A percentile compares a stretch with the other conserved stretches of the same genome.
These are phyloP conservation scores for Botrytis porri DNA, from an alignment of 2,329 filamentous ascomycete species.

Conservation along the genomic window DNA sequence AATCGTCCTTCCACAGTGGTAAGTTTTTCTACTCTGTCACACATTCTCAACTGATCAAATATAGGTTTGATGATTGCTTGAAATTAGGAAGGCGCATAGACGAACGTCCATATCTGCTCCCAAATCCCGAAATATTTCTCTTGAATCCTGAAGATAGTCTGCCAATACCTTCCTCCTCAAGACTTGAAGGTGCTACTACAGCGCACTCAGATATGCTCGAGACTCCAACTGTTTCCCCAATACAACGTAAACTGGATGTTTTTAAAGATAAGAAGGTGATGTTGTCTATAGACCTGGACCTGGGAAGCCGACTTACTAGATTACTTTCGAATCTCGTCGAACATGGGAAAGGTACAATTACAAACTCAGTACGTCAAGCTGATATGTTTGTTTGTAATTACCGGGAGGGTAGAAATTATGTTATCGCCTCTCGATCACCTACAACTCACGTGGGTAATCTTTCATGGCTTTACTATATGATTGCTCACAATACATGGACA, in stretches of 20 bases:
- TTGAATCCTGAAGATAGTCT: conserved; percentile 54
- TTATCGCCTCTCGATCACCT: conserved; percentile 64
- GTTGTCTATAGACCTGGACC: conserved; percentile 70
- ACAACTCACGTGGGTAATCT: conserved; percentile 88
- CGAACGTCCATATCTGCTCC: conserved; percentile 80
- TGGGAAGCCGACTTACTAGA: conserved; percentile 62
- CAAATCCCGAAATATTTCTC: conserved; percentile 79
- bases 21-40: conserved; percentile 22
- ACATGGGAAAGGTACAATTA: conserved; percentile 68
- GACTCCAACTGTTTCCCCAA: conserved; percentile 45
- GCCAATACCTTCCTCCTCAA: conserved; percentile 54
- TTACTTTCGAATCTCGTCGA: conserved; percentile 70
- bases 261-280: conserved; percentile 77
- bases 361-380: conserved; percentile 62
- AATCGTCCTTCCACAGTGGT: conserved; percentile 93
- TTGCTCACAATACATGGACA: conserved; percentile 85
- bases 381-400: conserved; percentile 87
- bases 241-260: conserved; percentile 59
- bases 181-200: conserved; percentile 66
- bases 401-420: conserved; percentile 76
- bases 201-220: conserved; percentile 44
- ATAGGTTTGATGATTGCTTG: conserved; percentile 93
- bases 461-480: conserved; percentile 89
- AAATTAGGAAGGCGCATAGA: conserved; percentile 88
- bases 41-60: conserved; percentile 29